Conservation (phyloP, 805 yeast species). For the Metschnikowia baotianmanensis region DNA sequence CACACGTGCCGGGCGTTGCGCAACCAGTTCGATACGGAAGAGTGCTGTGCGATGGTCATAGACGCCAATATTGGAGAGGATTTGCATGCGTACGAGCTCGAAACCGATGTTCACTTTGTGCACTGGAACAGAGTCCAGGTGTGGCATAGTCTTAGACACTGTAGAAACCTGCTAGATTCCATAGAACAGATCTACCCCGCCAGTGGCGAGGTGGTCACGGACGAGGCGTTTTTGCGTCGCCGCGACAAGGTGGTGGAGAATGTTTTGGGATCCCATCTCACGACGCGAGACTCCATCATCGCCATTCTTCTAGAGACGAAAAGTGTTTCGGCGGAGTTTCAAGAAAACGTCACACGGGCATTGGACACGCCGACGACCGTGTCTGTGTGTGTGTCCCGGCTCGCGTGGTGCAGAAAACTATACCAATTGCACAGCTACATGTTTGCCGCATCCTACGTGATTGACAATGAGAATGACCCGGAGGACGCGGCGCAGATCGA, state of each 20-base stretch:
- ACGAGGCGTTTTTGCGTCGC: neutral
- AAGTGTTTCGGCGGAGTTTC: neutral
- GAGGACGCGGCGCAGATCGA: slow-evolving; percentile 9
- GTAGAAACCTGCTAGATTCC: neutral
- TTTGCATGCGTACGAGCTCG: slow-evolving; percentile 11
- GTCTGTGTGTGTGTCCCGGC: slow-evolving; percentile 1
- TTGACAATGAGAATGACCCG: slow-evolving; percentile 2
- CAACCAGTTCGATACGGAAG: slow-evolving; percentile 8
- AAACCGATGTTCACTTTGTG: neutral
- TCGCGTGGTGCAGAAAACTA: slow-evolving; percentile 14
- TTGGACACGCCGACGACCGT: neutral
- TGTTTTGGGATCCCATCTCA: too few species aligned
- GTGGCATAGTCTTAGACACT: neutral
- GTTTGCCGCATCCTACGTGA: slow-evolving; percentile 11
- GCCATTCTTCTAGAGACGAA: neutral
- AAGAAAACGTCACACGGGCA: too few species aligned
- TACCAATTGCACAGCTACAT: slow-evolving; percentile 15
- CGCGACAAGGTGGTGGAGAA: neutral
- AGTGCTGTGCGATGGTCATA: slow-evolving; percentile 7
- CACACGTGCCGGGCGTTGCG: slow-evolving; percentile 12
- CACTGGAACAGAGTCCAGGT: neutral
- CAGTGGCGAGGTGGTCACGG: too few species aligned
- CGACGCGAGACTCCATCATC: too few species aligned
- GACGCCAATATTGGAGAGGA: slow-evolving; percentile 7
- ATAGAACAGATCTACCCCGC: neutral